Evolutionary conservation across 371 early-diverging fungal genomes (phyloP).

Genomic region (Mortierella sp.): DNA sequence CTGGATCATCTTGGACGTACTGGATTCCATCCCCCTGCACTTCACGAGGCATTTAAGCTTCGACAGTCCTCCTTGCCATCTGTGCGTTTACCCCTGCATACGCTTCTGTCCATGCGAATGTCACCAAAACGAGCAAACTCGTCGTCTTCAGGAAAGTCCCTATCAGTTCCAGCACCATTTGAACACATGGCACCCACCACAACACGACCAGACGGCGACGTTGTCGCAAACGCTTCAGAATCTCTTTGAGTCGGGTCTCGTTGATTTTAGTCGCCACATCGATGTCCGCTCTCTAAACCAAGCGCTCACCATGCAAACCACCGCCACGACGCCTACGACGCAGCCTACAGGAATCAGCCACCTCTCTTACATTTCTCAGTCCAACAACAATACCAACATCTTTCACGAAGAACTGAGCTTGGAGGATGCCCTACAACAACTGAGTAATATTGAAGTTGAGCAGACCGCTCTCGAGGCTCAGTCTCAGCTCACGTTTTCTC

Average conservation of each 20-base stretch:
- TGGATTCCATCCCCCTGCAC: slow-evolving; percentile 21
- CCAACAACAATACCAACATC: background rate
- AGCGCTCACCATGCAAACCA: background rate
- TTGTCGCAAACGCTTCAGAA: slow-evolving; percentile 25
- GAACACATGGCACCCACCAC: background rate
- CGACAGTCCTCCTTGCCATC: slow-evolving; percentile 34
- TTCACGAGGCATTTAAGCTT: slow-evolving; percentile 30
- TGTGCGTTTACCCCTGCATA: slow-evolving; percentile 34
- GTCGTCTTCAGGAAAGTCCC: background rate
- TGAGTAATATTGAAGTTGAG: background rate
- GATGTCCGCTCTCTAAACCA: slow-evolving; percentile 24
- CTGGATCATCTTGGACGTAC: slow-evolving; percentile 41
- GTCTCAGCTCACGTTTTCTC: background rate
- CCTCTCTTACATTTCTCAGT: background rate
- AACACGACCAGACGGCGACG: slow-evolving; percentile 1
- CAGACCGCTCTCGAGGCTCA: background rate
- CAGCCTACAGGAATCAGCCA: slow-evolving; percentile 6
- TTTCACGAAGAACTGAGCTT: background rate
- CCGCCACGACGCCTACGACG: background rate
- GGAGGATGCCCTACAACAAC: background rate
- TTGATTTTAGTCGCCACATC: slow-evolving; percentile 37
- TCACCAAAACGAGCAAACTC: slow-evolving; percentile 29
- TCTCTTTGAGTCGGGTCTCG: slow-evolving; percentile 28
- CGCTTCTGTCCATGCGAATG: slow-evolving; percentile 33
- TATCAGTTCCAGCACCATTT: background rate